Percentiles rank a stretch among this genome's conserved stretches.
Evolutionary conservation across 345 rosid species (phyloP).

Genomic region (Psidium friedrichsthalianum): DNA sequence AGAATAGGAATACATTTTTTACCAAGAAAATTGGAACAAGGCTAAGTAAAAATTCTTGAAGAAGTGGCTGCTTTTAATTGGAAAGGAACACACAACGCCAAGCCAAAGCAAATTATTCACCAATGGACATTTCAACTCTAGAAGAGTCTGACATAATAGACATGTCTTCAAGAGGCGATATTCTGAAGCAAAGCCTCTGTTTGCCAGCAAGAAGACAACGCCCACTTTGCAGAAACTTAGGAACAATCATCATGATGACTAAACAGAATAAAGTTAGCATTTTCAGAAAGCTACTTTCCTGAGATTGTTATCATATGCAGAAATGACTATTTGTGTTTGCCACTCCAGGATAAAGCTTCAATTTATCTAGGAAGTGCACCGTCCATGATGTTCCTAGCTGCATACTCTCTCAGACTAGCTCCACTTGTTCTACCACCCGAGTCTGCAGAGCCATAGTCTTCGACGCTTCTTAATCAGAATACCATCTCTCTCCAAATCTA

Average conservation of each 20-base stretch:
- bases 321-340: no score
- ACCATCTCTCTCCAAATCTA: conserved; percentile 44
- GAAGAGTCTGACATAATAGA: no score
- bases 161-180: no score
- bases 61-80: not conserved
- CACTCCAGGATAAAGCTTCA: not conserved
- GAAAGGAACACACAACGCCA: not conserved
- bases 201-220: no score
- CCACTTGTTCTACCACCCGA: conserved; percentile 70
- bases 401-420: conserved; percentile 43
- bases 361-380: not conserved
- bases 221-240: no score
- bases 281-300: no score
- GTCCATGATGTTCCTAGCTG: conserved; percentile 3
- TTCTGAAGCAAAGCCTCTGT: no score
- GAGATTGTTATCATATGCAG: no score
- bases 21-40: not conserved
- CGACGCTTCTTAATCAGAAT: conserved; percentile 42
- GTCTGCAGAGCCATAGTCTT: conserved; percentile 63
- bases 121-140: no score
- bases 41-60: not conserved
- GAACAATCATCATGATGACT: no score
- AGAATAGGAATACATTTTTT: not conserved
- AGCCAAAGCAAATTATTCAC: no score
- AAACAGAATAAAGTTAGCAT: no score